Conservation (phyloP, 495 filamentous ascomycete species). For the Aspergillus leporis region DNA sequence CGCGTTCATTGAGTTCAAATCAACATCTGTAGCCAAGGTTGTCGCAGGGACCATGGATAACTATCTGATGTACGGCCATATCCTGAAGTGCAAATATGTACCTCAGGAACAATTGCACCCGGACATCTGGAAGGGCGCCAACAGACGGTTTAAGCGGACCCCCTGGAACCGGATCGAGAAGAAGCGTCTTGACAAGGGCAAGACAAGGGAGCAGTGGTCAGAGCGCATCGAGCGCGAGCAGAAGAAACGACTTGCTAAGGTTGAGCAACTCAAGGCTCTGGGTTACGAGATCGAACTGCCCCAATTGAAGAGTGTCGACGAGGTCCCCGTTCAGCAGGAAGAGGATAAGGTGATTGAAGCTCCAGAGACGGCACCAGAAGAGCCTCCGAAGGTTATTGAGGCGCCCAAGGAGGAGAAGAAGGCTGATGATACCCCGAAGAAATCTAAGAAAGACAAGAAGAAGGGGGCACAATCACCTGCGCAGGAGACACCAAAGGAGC, state of each 20-base stretch:
- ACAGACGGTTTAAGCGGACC: conserved; percentile 81
- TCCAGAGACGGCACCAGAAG: conserved; percentile 28
- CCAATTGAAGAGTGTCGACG: conserved; percentile 65
- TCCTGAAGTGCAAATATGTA: conserved; percentile 81
- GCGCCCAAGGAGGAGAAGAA: conserved; percentile 42
- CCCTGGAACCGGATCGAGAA: conserved; percentile 84
- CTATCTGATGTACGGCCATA: conserved; percentile 91
- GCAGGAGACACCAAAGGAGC: conserved; percentile 19
- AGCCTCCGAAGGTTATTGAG: conserved; percentile 33
- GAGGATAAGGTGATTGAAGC: conserved; percentile 31
- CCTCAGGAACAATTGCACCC: conserved; percentile 74
- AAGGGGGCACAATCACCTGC: conserved; percentile 24
- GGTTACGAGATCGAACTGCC: conserved; percentile 85
- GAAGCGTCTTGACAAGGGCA: conserved; percentile 65
- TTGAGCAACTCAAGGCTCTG: conserved; percentile 72
- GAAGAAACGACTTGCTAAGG: conserved; percentile 62
- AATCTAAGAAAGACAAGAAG: conserved; percentile 38
- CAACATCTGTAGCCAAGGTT: conserved; percentile 76
- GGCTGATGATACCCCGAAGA: conserved; percentile 33
- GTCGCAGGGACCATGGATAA: conserved; percentile 95
- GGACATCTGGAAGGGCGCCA: conserved; percentile 82
- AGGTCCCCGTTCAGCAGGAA: conserved; percentile 47
- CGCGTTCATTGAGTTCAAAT: conserved; percentile 88
- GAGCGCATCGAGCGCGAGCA: conserved; percentile 70
- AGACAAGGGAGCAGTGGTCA: conserved; percentile 73